Conservation (phyloP, 2,329 filamentous ascomycete genomes). For the Calonectria ilicicola region DNA sequence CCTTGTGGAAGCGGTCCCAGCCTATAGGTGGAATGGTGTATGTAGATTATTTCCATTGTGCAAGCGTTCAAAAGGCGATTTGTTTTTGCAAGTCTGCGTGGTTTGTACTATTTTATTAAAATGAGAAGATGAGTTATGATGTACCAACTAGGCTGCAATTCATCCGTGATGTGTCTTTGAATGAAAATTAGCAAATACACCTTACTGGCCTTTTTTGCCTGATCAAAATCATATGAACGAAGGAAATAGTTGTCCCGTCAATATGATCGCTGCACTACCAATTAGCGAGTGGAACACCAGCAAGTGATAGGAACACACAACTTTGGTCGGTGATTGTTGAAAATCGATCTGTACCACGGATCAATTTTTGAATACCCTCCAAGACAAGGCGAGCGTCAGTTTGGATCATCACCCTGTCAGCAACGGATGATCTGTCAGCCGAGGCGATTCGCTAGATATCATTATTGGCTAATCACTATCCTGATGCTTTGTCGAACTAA, state of each 20-base stretch:
- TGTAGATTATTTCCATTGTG: neutral
- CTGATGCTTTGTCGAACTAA: neutral
- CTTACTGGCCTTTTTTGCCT: too few species aligned
- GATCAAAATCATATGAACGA: too few species aligned
- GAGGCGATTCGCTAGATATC: neutral
- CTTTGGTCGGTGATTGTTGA: neutral
- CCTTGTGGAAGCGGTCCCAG: constrained; percentile 44
- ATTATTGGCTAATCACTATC: neutral
- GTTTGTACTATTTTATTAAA: neutral
- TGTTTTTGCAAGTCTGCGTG: neutral
- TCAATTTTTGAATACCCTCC: too few species aligned
- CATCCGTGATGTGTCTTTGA: neutral
- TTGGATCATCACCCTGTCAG: neutral
- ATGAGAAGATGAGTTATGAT: constrained; percentile 4
- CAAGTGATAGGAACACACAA: too few species aligned
- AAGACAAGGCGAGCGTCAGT: neutral
- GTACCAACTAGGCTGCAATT: neutral
- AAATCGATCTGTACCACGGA: neutral
- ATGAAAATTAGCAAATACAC: neutral
- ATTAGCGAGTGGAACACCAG: too few species aligned
- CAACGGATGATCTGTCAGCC: constrained; percentile 24
- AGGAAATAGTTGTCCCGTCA: too few species aligned
- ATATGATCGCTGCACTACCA: too few species aligned
- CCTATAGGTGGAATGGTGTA: neutral
- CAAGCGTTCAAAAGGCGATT: neutral